phyloP scores from a whole-genome alignment of 2,329 filamentous ascomycete species.

The Aspergillus phoenicis region DNA sequence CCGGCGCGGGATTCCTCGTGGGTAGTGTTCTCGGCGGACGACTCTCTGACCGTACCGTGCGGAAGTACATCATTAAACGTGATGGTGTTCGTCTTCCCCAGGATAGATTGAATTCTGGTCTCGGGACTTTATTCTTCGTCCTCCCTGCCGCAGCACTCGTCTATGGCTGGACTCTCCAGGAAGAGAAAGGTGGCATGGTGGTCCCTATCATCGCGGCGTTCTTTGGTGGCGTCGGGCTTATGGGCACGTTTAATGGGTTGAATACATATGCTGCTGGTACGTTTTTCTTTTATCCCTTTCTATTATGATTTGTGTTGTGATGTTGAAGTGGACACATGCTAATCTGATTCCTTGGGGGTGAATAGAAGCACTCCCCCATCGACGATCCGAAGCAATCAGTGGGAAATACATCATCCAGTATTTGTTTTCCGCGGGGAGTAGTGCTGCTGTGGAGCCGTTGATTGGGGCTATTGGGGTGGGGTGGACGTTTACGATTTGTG shows the following conservation, averaged over 20 bases:
- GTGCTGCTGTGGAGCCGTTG: conserved; percentile 71
- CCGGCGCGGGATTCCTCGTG: conserved; percentile 68
- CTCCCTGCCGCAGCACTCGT: conserved; percentile 66
- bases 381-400: conserved; percentile 72
- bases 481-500: conserved; percentile 75
- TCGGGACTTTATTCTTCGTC: conserved; percentile 59
- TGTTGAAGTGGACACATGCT: too few species aligned
- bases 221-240: conserved; percentile 69
- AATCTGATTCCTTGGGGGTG: too few species aligned
- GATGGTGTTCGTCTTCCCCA: conserved; percentile 65
- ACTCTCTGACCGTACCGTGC: conserved; percentile 68
- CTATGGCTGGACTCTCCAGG: conserved; percentile 67
- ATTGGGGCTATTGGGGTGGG: conserved; percentile 74
- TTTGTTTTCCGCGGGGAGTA: conserved; percentile 70
- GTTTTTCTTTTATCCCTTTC: neutral
- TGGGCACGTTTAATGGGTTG: conserved; percentile 73
- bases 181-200: conserved; percentile 56
- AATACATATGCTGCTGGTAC: conserved; percentile 65
- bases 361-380: conserved; percentile 46
- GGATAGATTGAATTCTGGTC: conserved; percentile 64
- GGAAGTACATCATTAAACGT: conserved; percentile 62
- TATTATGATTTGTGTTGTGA: too few species aligned
- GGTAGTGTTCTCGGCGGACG: conserved; percentile 71
- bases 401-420: conserved; percentile 81
- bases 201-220: conserved; percentile 72